A percentile compares a stretch with the other conserved stretches of the same genome.
Conservation (phyloP, 1,284 basidiomycete species). For the Sanghuangporus weigelae region DNA sequence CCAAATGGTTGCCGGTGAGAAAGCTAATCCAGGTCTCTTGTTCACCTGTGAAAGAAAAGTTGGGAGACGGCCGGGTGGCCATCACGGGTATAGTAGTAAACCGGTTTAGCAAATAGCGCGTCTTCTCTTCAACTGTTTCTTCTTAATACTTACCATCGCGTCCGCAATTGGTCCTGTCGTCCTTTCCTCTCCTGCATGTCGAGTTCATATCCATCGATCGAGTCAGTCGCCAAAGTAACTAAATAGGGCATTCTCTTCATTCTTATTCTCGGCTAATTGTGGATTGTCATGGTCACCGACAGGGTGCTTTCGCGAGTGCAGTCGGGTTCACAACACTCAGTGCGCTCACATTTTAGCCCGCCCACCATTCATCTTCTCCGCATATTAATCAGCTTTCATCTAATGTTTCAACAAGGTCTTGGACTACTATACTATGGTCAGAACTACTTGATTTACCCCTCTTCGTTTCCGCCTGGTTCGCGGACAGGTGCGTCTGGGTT, state of each 20-base stretch:
- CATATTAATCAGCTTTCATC: neutral
- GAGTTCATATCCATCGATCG: slow-evolving; percentile 47
- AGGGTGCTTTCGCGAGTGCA: slow-evolving; percentile 67
- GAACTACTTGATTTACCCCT: slow-evolving; percentile 84
- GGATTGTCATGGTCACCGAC: slow-evolving; percentile 5
- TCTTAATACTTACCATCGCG: neutral
- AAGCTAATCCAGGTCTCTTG: no score
- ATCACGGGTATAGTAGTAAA: no score
- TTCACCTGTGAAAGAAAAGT: no score
- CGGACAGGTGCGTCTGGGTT: slow-evolving; percentile 48
- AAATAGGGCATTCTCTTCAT: neutral
- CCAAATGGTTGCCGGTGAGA: no score
- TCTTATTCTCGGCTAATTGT: neutral
- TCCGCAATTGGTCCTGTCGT: neutral
- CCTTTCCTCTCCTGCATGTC: slow-evolving; percentile 8
- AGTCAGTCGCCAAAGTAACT: slow-evolving; percentile 59
- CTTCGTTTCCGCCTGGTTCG: slow-evolving; percentile 82
- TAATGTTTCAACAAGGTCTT: slow-evolving; percentile 39
- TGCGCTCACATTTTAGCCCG: slow-evolving; percentile 26
- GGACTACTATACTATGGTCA: slow-evolving; percentile 83
- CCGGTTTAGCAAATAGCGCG: no score
- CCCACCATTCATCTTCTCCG: neutral
- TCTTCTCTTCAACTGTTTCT: neutral
- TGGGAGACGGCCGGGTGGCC: no score
- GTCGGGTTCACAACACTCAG: slow-evolving; percentile 64